Evolutionary conservation across 768 basidiomycete genomes (phyloP).

Genomic region (Tylopilus sp.): DNA sequence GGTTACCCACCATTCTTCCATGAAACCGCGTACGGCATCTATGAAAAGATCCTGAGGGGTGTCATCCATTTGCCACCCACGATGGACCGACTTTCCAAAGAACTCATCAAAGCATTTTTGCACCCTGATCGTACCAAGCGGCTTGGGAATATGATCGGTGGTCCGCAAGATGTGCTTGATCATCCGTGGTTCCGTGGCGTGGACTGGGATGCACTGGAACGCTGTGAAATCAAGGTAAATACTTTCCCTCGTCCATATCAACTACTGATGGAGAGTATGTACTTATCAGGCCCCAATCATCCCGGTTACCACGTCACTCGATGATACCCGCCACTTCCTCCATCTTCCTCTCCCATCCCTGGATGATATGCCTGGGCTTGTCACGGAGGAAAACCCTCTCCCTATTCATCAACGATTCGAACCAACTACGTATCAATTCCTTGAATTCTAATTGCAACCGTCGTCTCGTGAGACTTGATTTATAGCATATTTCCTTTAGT

Average conservation of each 20-base stretch:
- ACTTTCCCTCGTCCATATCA: constrained; percentile 1
- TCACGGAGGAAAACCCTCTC: constrained; percentile 56
- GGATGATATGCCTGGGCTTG: constrained; percentile 79
- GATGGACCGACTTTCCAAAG: constrained; percentile 86
- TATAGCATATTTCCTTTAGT: constrained; percentile 27
- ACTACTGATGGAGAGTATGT: constrained; percentile 1
- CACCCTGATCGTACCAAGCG: constrained; percentile 90
- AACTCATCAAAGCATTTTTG: constrained; percentile 84
- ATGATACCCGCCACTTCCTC: constrained; percentile 85
- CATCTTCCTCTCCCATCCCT: constrained; percentile 70
- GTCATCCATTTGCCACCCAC: constrained; percentile 88
- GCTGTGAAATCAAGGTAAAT: constrained; percentile 79
- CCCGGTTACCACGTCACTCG: constrained; percentile 72
- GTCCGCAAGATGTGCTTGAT: constrained; percentile 84
- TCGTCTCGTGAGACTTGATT: constrained; percentile 14
- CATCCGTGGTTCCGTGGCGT: constrained; percentile 97
- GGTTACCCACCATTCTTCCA: constrained; percentile 99
- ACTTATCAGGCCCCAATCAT: constrained; percentile 74
- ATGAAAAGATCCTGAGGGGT: constrained; percentile 92
- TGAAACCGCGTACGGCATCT: constrained; percentile 96
- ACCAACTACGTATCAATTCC: constrained; percentile 66
- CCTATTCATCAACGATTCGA: constrained; percentile 64
- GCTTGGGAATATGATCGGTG: constrained; percentile 89
- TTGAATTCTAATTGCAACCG: constrained; percentile 58
- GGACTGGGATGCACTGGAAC: constrained; percentile 85